Evolutionary conservation across 2,329 filamentous ascomycete species (phyloP).

Genomic region (Trichophyton simii): DNA sequence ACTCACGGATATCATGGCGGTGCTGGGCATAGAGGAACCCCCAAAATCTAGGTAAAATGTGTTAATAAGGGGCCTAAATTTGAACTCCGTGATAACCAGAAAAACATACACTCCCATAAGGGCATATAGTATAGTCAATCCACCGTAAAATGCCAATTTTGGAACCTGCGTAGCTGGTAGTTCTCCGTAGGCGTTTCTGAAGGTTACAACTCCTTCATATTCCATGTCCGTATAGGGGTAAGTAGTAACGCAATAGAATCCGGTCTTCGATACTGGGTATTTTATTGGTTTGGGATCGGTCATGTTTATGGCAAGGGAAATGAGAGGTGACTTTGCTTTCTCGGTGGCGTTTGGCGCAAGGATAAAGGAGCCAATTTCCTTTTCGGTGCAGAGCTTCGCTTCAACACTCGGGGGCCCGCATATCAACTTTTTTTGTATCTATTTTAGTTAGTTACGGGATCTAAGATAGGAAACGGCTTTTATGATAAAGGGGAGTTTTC

Average conservation of each 20-base stretch:
- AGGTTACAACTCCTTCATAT: slow-evolving; percentile 74
- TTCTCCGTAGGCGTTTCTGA: slow-evolving; percentile 92
- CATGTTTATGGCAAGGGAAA: slow-evolving; percentile 70
- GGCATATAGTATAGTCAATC: slow-evolving; percentile 84
- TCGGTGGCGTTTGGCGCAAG: slow-evolving; percentile 63
- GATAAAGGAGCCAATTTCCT: slow-evolving; percentile 76
- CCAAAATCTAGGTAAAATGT: slow-evolving; percentile 53
- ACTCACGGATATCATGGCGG: slow-evolving; percentile 70
- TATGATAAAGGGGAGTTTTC: background rate
- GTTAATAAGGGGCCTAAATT: background rate
- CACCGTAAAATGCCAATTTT: slow-evolving; percentile 94
- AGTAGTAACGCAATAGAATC: slow-evolving; percentile 89
- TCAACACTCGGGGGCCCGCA: slow-evolving; percentile 63
- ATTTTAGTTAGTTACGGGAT: background rate
- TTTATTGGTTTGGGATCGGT: slow-evolving; percentile 60
- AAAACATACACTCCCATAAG: slow-evolving; percentile 56
- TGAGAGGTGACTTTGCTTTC: slow-evolving; percentile 56
- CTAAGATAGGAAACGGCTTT: background rate
- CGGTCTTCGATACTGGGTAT: slow-evolving; percentile 77
- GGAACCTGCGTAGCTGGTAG: slow-evolving; percentile 90
- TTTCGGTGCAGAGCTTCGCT: slow-evolving; percentile 57
- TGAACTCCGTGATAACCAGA: background rate
- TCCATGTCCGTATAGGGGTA: slow-evolving; percentile 51
- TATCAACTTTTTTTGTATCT: slow-evolving; percentile 49
- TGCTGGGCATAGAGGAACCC: slow-evolving; percentile 92